These are phyloP conservation scores for Clathrus columnatus DNA, from an alignment of 768 basidiomycete genomes.

Conservation along the genomic window DNA sequence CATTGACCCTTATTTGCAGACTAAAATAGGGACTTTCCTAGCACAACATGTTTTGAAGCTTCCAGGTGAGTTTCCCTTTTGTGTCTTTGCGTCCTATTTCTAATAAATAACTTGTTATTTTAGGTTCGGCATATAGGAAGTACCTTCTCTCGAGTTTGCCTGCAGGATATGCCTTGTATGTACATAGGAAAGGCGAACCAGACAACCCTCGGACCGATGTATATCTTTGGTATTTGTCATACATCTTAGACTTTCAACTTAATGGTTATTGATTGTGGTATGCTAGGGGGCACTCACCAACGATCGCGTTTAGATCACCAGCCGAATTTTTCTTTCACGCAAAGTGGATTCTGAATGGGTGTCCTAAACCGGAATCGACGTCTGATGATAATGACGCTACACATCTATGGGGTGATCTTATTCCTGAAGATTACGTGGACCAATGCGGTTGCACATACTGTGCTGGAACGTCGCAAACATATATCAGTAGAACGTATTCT, in stretches of 20 bases:
- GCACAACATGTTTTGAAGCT: neutral
- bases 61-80: neutral
- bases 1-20: neutral
- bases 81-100: too few species aligned
- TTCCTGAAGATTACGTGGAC: slow-evolving; percentile 4
- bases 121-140: neutral
- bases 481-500: slow-evolving; percentile 7
- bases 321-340: slow-evolving; percentile 12
- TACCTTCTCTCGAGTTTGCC: slow-evolving; percentile 3
- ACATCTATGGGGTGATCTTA: neutral
- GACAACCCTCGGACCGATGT: slow-evolving; percentile 1
- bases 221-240: neutral
- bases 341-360: slow-evolving; percentile 8
- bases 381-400: neutral
- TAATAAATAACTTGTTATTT: neutral
- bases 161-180: neutral
- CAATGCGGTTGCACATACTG: slow-evolving; percentile 9
- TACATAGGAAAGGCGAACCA: slow-evolving; percentile 4
- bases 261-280: neutral
- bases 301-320: slow-evolving; percentile 1
- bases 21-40: slow-evolving; percentile 6
- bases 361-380: neutral
- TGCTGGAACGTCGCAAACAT: neutral
- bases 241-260: neutral
- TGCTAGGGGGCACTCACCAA: neutral